Evolutionary conservation across 176 grass and related monocot genomes (phyloP), one percentile per base, ranked within the genome.

Genomic region (Avena eriantha): DNA sequence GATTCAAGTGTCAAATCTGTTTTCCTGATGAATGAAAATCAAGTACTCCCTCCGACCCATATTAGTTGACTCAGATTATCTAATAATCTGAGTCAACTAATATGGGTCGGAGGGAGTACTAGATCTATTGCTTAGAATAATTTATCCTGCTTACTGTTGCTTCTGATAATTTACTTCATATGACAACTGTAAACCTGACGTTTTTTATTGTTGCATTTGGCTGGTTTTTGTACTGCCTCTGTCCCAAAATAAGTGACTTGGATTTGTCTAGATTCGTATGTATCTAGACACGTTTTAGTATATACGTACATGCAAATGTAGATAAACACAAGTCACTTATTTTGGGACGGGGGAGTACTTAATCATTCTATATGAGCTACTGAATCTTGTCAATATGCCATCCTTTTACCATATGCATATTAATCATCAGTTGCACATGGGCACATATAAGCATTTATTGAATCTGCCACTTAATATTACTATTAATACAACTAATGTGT

Each of bases 1-100:
- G 18, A 56, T 85, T 85, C 9, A 57, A 26, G 63, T 77, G 26
- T 76, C 69, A 49, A 81, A 76, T 86, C 33, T 65, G 35, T 81
- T 59, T 29, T 10, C 24, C 19, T 61, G 69, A 15, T 6, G 24
- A 74, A 85, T 51, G 33, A 18, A 36, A 73, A 72, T 56, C 5
- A 17, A 17, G 36, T 65, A 29, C 29, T 29, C 29, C 29, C 29
- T 29, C 29, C 29, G 29, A 29, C 29, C 29, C 29, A 29, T 29
- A 29, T 29, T 29, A 29, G 29, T 29, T 29, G 29, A 29, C 29
- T 29, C 29, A 29, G 29, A 29, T n/a, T n/a, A n/a, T n/a, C n/a
- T n/a, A n/a, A n/a, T n/a, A n/a, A n/a, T n/a, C n/a, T n/a, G n/a
- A n/a, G 29, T 29, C 29, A 29, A 29, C 29, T 29, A 29, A 29